Conservation (phyloP, 176 grass and related monocot genomes). For the Ananas comosus region DNA sequence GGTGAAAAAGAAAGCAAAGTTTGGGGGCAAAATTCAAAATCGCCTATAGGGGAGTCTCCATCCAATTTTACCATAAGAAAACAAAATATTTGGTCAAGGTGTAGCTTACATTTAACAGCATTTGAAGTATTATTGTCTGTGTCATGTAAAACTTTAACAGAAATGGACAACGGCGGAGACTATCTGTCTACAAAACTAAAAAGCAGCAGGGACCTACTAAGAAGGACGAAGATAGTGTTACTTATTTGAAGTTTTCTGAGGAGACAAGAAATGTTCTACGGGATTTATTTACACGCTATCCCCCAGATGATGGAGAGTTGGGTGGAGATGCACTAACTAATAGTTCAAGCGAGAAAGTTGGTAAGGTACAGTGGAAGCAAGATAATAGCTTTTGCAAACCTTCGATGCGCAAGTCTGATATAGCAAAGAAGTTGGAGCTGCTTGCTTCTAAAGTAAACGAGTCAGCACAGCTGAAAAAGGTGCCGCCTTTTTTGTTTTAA, state of each 20-base stretch:
- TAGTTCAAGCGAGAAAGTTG: slow-evolving; percentile 27
- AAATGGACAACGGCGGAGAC: slow-evolving; percentile 20
- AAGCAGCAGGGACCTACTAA: slow-evolving; percentile 22
- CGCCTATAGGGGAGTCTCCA: no score
- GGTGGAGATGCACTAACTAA: slow-evolving; percentile 32
- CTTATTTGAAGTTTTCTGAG: slow-evolving; percentile 53
- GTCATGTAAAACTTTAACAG: slow-evolving; percentile 19
- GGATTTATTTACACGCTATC: slow-evolving; percentile 72
- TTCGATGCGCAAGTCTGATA: slow-evolving; percentile 41
- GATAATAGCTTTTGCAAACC: slow-evolving; percentile 68
- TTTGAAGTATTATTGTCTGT: slow-evolving; percentile 4
- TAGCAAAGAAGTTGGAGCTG: slow-evolving; percentile 58
- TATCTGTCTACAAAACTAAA: slow-evolving; percentile 72
- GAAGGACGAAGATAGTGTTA: slow-evolving; percentile 34
- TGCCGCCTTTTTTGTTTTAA: slow-evolving; percentile 8
- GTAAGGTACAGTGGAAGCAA: slow-evolving; percentile 35
- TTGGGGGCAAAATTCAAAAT: no score
- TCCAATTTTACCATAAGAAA: no score
- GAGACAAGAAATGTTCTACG: slow-evolving; percentile 59
- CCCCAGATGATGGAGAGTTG: slow-evolving; percentile 62
- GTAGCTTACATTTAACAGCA: no score
- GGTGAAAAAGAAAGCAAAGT: not conserved
- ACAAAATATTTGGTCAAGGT: no score
- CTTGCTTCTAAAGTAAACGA: slow-evolving; percentile 51
- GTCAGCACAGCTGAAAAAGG: slow-evolving; percentile 63